A percentile compares a stretch with the other conserved stretches of the same genome.
Conservation (phyloP, 2,329 filamentous ascomycete genomes). For the Colletotrichum aenigma region DNA sequence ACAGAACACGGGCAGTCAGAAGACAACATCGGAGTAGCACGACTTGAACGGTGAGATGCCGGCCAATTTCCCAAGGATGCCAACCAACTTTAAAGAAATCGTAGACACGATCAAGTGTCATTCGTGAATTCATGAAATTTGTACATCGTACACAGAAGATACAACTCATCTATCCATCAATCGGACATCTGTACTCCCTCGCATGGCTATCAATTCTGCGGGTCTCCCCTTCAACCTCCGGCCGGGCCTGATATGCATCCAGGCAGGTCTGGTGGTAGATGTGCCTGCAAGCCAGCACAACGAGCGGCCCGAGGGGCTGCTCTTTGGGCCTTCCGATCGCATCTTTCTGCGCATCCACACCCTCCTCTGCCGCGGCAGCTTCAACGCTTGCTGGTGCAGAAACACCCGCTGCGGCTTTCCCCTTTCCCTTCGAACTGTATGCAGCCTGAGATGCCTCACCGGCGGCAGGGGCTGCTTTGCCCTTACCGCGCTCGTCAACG, state of each 20-base stretch:
- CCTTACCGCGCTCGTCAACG: constrained; percentile 43
- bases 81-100: background rate
- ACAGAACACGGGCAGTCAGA: background rate
- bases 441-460: constrained; percentile 17
- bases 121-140: constrained; percentile 21
- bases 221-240: constrained; percentile 44
- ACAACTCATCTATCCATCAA: constrained; percentile 50
- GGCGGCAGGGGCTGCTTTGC: constrained; percentile 35
- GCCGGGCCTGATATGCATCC: constrained; percentile 65
- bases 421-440: constrained; percentile 56
- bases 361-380: constrained; percentile 42
- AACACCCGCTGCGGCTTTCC: constrained; percentile 59
- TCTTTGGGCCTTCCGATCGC: constrained; percentile 31
- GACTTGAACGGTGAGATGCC: background rate
- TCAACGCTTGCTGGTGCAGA: constrained; percentile 24
- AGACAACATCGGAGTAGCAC: background rate
- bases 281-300: constrained; percentile 73
- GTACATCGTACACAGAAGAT: constrained; percentile 16
- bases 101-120: background rate
- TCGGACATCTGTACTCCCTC: constrained; percentile 59
- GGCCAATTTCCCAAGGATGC: background rate
- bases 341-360: constrained; percentile 37
- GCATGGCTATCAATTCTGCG: constrained; percentile 46
- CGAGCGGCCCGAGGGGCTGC: constrained; percentile 65
- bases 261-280: constrained; percentile 73